These are phyloP conservation scores for Lasiosphaeriaceae sp. DNA, from an alignment of 495 filamentous ascomycete genomes.

Conservation along the genomic window DNA sequence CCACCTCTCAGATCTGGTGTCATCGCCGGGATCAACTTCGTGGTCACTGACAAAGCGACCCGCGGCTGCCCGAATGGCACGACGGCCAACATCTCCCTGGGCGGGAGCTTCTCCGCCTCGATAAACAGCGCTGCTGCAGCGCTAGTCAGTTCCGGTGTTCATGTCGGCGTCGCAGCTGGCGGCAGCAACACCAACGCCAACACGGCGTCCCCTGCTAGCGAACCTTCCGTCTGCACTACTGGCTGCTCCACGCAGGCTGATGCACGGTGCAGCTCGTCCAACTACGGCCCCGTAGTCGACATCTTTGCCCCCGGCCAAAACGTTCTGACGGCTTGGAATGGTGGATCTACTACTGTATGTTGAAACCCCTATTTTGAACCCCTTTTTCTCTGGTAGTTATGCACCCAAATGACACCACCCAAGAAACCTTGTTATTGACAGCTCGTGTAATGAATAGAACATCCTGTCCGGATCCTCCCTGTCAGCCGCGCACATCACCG, in stretches of 20 bases:
- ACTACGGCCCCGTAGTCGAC: slow-evolving; percentile 59
- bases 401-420: no score
- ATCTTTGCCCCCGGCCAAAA: slow-evolving; percentile 56
- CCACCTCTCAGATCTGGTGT: slow-evolving; percentile 23
- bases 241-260: slow-evolving; percentile 49
- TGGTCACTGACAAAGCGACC: slow-evolving; percentile 29
- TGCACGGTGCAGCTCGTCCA: slow-evolving; percentile 54
- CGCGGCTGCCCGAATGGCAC: slow-evolving; percentile 32
- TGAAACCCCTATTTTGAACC: no score
- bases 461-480: slow-evolving; percentile 64
- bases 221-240: slow-evolving; percentile 54
- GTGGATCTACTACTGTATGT: slow-evolving; percentile 33
- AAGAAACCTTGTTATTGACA: not conserved
- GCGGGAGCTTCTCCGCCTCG: slow-evolving; percentile 46
- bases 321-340: slow-evolving; percentile 55
- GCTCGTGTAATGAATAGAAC: slow-evolving; percentile 29
- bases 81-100: slow-evolving; percentile 51
- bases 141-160: slow-evolving; percentile 46
- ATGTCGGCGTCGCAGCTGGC: slow-evolving; percentile 52
- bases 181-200: slow-evolving; percentile 43
- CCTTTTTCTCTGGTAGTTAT: no score
- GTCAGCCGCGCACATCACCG: slow-evolving; percentile 60
- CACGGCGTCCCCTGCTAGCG: slow-evolving; percentile 51
- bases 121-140: slow-evolving; percentile 49
- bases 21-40: slow-evolving; percentile 46